These are phyloP conservation scores for Protomyces lactucae-debilis DNA, from an alignment of 1,139 yeast genomes.

Conservation along the genomic window DNA sequence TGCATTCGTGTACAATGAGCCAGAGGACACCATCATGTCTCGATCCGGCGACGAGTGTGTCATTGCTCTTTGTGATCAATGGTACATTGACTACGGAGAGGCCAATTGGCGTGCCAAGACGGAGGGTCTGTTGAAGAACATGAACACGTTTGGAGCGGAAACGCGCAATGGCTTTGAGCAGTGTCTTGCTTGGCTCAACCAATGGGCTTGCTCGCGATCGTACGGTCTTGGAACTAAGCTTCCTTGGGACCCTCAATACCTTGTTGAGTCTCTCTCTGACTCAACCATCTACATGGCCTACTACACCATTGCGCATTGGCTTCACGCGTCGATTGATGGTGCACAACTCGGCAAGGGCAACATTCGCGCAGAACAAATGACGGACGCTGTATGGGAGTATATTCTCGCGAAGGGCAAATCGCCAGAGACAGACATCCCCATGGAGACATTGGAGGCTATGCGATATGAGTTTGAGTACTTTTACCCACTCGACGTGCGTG, in stretches of 20 bases:
- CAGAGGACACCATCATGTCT: constrained; percentile 82
- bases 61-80: constrained; percentile 96
- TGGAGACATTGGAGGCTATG: constrained; percentile 61
- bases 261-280: constrained; percentile 93
- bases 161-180: constrained; percentile 90
- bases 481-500: constrained; percentile 85
- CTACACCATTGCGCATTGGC: constrained; percentile 81
- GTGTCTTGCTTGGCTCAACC: constrained; percentile 92
- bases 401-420: constrained; percentile 70
- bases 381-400: constrained; percentile 90
- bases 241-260: constrained; percentile 95
- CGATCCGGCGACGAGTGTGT: constrained; percentile 97
- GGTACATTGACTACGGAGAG: constrained; percentile 98
- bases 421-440: constrained; percentile 51
- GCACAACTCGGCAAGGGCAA: constrained; percentile 63
- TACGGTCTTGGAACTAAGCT: constrained; percentile 93
- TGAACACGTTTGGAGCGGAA: constrained; percentile 80
- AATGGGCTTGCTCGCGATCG: constrained; percentile 98
- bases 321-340: constrained; percentile 87
- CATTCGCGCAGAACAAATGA: constrained; percentile 77
- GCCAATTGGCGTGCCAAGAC: constrained; percentile 84
- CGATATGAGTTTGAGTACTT: constrained; percentile 94
- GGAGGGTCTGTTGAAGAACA: constrained; percentile 64
- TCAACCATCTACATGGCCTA: constrained; percentile 95
- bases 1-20: constrained; percentile 90